Conservation (phyloP, 805 yeast genomes). For the Candida gorgasii region DNA sequence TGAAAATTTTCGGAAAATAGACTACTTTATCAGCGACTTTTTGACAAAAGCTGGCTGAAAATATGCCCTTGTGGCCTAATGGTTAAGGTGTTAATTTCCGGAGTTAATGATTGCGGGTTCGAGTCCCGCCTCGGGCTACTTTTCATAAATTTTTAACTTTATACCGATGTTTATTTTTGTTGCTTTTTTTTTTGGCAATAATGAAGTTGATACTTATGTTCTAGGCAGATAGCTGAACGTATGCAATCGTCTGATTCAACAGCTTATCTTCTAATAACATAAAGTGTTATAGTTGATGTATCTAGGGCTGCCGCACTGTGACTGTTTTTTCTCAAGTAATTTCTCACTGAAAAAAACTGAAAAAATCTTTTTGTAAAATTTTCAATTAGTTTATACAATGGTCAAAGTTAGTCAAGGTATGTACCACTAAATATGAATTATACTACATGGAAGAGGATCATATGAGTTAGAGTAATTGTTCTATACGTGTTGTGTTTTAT, state of each 20-base stretch:
- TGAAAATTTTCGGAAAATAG: too few species aligned
- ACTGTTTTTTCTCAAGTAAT: slow-evolving; percentile 3
- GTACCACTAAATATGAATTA: slow-evolving; percentile 6
- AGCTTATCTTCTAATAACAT: too few species aligned
- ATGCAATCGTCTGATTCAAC: too few species aligned
- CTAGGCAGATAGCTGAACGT: too few species aligned
- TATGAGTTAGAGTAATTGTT: slow-evolving; percentile 3
- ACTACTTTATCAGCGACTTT: neutral
- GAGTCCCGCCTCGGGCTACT: slow-evolving; percentile 71
- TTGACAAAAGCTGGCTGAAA: slow-evolving; percentile 1
- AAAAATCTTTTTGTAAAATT: slow-evolving; percentile 17
- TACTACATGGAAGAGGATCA: neutral
- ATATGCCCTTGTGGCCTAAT: slow-evolving; percentile 68
- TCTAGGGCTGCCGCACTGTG: slow-evolving; percentile 13
- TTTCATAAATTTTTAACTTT: slow-evolving; percentile 8
- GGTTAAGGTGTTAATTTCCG: slow-evolving; percentile 76
- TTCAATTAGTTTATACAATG: slow-evolving; percentile 32
- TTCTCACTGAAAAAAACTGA: slow-evolving; percentile 7
- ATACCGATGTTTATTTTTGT: neutral
- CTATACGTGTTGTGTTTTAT: neutral
- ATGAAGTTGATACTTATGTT: too few species aligned
- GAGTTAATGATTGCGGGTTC: slow-evolving; percentile 75
- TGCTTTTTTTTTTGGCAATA: slow-evolving; percentile 3
- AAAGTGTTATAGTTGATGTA: too few species aligned
- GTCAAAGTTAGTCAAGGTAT: slow-evolving; percentile 67